Evolutionary conservation across 1,139 yeast species (phyloP), one percentile per base, ranked within the genome.

Genomic region (Barnettozyma hawaiiensis): DNA sequence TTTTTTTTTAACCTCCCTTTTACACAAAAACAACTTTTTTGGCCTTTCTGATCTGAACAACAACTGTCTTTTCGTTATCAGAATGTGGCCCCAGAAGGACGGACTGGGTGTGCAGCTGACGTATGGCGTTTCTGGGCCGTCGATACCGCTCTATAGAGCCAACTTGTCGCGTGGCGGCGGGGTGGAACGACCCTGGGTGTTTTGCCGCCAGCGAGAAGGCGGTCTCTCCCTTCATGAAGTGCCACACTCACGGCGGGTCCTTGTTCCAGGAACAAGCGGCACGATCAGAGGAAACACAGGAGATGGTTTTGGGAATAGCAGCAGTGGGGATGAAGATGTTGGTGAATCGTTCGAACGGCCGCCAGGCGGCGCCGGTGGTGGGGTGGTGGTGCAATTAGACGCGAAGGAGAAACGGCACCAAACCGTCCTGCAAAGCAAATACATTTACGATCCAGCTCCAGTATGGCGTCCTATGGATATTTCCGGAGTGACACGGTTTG

Each of bases 51-150:
- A n/a, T n/a, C n/a, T n/a, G n/a, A n/a, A n/a, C n/a, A n/a, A n/a
- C n/a, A n/a, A n/a, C n/a, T n/a, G n/a, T n/a, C n/a, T n/a, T n/a
- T n/a, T n/a, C n/a, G n/a, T n/a, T n/a, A n/a, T n/a, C n/a, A n/a
- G n/a, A 6, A 69, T 70, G 73, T 69, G 73, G 70, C 74, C 75
- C 29, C 61, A 63, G 23, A 69, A 64, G 45, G 49, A 57, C 32
- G 73, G 73, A 2, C 58, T 67, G 23, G 76, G 76, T 2, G 62
- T 58, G 5, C 71, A 66, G 55, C 60, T 70, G 41, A 53, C 67
- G 15, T 66, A 65, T 46, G 76, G 76, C 3, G 57, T 66, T 1
- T 48, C 57, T 22, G 70, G 75, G 4, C 55, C 65, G 49, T 45
- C 51, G 9, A 35, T 64, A 2, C 46, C 45, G 38, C 42, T 48